phyloP scores from a whole-genome alignment of 148 eudicot species.

The Nyssa sinensis region DNA sequence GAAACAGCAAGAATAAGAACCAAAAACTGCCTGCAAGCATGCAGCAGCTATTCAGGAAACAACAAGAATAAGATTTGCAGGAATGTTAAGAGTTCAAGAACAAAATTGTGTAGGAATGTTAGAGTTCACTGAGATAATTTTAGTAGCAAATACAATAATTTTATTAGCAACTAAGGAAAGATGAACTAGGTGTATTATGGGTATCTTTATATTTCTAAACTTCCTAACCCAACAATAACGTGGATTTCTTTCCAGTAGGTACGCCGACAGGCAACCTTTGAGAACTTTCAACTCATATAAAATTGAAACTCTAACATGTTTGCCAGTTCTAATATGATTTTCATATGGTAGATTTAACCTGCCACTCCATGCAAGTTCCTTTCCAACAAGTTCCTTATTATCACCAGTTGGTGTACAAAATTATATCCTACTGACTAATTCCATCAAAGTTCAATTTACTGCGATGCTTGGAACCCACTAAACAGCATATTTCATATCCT shows the following conservation, averaged over 20 bases:
- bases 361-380: background rate
- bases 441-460: background rate
- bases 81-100: background rate
- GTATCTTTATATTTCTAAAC: background rate
- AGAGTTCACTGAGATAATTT: background rate
- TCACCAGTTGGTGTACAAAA: background rate
- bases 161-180: background rate
- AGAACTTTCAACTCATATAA: background rate
- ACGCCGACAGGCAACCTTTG: background rate
- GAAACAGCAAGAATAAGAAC: conserved; percentile 41
- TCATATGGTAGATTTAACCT: background rate
- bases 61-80: background rate
- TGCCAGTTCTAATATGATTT: background rate
- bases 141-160: too few species aligned
- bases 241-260: background rate
- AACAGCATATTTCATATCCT: background rate
- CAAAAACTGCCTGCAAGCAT: conserved; percentile 94
- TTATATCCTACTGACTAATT: background rate
- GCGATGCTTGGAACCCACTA: too few species aligned
- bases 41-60: too few species aligned
- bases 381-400: background rate
- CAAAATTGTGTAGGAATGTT: background rate
- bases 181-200: background rate
- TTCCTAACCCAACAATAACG: background rate
- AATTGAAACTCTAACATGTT: background rate